These are phyloP conservation scores for Leishmania mexicana DNA, from an alignment of 208 protist species.

Conservation along the genomic window DNA sequence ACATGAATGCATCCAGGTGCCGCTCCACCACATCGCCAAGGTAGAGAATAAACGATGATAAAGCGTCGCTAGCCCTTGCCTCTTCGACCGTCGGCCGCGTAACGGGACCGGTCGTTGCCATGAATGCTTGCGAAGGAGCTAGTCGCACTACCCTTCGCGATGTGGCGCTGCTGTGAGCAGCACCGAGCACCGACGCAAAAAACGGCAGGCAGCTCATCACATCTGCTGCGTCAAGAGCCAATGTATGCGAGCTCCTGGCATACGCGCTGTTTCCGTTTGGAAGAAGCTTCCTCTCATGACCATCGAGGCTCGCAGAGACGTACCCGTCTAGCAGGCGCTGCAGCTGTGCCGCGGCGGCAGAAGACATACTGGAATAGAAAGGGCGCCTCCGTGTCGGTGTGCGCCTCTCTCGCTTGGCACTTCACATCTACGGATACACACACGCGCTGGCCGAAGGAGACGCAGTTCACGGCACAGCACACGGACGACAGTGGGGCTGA, in stretches of 20 bases:
- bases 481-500: neutral
- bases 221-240: constrained; percentile 46
- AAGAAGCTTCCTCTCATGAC: constrained; percentile 22
- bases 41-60: constrained; percentile 19
- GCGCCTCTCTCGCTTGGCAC: neutral
- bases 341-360: constrained; percentile 25
- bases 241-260: constrained; percentile 33
- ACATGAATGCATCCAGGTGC: constrained; percentile 24
- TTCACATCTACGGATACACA: neutral
- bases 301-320: constrained; percentile 15
- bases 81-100: neutral
- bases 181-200: neutral
- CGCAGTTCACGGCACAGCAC: neutral
- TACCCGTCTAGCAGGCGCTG: constrained; percentile 38
- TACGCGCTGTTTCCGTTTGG: constrained; percentile 19
- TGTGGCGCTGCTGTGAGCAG: neutral
- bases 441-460: neutral
- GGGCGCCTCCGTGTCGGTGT: neutral
- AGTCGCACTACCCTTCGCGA: neutral
- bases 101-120: neutral
- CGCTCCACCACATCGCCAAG: constrained; percentile 25
- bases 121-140: neutral
- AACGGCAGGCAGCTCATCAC: constrained; percentile 34
- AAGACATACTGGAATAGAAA: constrained; percentile 1
- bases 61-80: neutral